These are phyloP conservation scores for Ceratocystis eucalypticola DNA, from an alignment of 2,329 filamentous ascomycete genomes.

Conservation along the genomic window DNA sequence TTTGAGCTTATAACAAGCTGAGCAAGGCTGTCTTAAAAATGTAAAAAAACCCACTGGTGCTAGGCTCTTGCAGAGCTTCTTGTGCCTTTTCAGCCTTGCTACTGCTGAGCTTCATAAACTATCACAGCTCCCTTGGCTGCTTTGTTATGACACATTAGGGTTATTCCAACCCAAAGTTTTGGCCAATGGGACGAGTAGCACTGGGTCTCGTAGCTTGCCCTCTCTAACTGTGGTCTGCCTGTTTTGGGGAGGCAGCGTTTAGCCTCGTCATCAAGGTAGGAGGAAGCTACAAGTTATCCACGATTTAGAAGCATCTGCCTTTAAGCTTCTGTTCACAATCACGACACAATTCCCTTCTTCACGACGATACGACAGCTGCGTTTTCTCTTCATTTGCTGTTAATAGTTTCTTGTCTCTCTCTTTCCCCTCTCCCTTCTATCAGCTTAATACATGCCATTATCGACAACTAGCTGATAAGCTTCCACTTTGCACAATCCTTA, in stretches of 20 bases:
- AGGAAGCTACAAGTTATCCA: slow-evolving; percentile 15
- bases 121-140: too few relatives aligned
- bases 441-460: slow-evolving; percentile 1
- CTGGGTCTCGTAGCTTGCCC: not conserved
- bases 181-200: not conserved
- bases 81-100: not conserved
- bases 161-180: not conserved
- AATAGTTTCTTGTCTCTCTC: not conserved
- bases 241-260: slow-evolving; percentile 34
- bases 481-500: slow-evolving; percentile 16
- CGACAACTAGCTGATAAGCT: not conserved
- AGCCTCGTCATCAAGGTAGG: slow-evolving; percentile 42
- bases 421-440: not conserved
- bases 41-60: not conserved
- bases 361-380: not conserved
- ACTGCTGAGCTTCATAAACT: too few relatives aligned
- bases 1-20: not conserved
- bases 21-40: not conserved
- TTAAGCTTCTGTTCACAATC: slow-evolving; percentile 16
- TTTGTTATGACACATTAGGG: not conserved
- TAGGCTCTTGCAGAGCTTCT: not conserved
- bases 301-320: not conserved
- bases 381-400: slow-evolving; percentile 1
- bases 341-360: slow-evolving; percentile 19
- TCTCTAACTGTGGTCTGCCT: slow-evolving; percentile 4